phyloP scores from a whole-genome alignment of 108 stramenopile species.

The Cyclotella sp. region DNA sequence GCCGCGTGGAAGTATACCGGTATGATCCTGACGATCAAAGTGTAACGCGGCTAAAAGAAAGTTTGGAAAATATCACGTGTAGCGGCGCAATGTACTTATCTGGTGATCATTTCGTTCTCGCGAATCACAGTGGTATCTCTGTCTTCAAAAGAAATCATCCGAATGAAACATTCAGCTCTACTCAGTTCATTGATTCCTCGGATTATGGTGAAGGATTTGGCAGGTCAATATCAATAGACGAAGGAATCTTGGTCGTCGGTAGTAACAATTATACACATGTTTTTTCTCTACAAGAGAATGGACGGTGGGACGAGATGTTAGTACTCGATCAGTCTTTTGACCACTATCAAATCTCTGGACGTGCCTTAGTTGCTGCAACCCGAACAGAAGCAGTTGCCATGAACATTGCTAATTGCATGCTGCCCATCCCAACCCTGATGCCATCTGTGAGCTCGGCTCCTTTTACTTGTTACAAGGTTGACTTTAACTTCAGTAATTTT shows the following conservation, averaged over 20 bases:
- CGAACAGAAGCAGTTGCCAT: slow-evolving; percentile 8
- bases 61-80: too few relatives aligned
- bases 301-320: slow-evolving; percentile 7
- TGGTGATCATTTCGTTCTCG: slow-evolving; percentile 13
- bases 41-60: too few relatives aligned
- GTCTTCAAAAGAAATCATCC: slow-evolving; percentile 15
- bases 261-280: slow-evolving; percentile 29
- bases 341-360: slow-evolving; percentile 20
- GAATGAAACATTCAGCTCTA: slow-evolving; percentile 3
- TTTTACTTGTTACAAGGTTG: too few relatives aligned
- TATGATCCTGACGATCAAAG: too few relatives aligned
- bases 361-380: slow-evolving; percentile 20
- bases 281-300: slow-evolving; percentile 17
- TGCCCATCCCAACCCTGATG: slow-evolving; percentile 3
- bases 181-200: slow-evolving; percentile 19
- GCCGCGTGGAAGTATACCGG: too few relatives aligned
- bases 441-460: too few relatives aligned
- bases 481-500: too few relatives aligned
- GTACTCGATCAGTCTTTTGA: slow-evolving; percentile 15
- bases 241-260: slow-evolving; percentile 28
- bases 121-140: slow-evolving; percentile 1
- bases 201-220: slow-evolving; percentile 28
- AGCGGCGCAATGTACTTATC: too few relatives aligned
- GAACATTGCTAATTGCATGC: slow-evolving; percentile 19
- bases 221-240: slow-evolving; percentile 6